Evolutionary conservation across 345 rosid genomes (phyloP).

Genomic region (Rhodamnia argentea): DNA sequence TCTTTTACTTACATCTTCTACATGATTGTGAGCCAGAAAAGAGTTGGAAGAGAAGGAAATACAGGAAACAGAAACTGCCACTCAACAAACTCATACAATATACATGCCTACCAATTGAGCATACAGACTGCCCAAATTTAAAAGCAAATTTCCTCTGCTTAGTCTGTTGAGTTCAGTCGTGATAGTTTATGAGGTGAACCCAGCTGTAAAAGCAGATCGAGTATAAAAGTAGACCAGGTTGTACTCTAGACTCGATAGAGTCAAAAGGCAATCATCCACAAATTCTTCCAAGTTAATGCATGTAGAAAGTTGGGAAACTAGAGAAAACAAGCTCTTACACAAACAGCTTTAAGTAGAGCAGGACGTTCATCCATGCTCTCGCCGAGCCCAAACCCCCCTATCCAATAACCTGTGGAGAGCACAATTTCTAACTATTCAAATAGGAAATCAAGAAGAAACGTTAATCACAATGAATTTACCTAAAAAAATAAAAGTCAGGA

Average conservation of each 20-base stretch:
- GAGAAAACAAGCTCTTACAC: constrained; percentile 17
- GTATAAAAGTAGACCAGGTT: background rate
- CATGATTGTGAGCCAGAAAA: background rate
- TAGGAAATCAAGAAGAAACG: background rate
- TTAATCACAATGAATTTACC: background rate
- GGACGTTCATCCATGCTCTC: constrained; percentile 66
- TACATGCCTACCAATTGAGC: background rate
- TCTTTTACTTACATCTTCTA: background rate
- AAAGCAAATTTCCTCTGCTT: background rate
- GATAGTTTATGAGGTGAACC: background rate
- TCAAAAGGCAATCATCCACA: background rate
- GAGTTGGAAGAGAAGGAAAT: background rate
- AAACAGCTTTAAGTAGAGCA: constrained; percentile 45
- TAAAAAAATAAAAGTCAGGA: background rate
- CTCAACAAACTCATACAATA: background rate
- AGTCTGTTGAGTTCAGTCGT: background rate
- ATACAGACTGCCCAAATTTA: background rate
- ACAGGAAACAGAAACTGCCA: background rate
- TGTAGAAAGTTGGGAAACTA: background rate
- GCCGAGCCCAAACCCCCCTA: constrained; percentile 82
- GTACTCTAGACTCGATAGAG: background rate
- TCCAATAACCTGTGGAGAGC: constrained; percentile 48
- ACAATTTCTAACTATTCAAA: background rate
- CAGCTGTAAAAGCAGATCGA: background rate
- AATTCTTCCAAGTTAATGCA: background rate